These are phyloP conservation scores for Cicer yamashitae DNA, from an alignment of 306 rosid species.

Conservation along the genomic window DNA sequence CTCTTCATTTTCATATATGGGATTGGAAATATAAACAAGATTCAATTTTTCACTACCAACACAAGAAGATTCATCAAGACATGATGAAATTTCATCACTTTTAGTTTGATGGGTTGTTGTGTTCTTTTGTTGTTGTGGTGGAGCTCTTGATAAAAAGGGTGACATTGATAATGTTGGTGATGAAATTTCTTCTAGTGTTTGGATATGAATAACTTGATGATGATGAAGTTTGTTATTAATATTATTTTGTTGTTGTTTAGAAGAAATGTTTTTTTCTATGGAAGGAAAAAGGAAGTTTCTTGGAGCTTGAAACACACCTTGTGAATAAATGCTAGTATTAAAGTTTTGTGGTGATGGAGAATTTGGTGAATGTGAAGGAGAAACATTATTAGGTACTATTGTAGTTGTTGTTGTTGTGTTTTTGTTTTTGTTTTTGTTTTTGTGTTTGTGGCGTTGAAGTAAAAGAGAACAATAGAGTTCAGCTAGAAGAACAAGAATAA, in stretches of 20 bases:
- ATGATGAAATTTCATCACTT: conserved; percentile 6
- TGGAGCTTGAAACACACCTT: conserved; percentile 84
- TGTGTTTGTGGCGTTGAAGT: conserved; percentile 74
- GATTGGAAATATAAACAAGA: conserved; percentile 88
- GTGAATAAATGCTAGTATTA: conserved; percentile 56
- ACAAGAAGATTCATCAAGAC: conserved; percentile 28
- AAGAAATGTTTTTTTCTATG: conserved; percentile 19
- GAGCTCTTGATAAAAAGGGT: conserved; percentile 45
- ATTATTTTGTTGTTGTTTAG: conserved; percentile 26
- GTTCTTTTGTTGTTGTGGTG: conserved; percentile 43
- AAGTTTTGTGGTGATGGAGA: conserved; percentile 47
- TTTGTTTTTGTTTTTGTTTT: conserved; percentile 39
- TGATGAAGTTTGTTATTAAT: conserved; percentile 40
- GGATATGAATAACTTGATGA: conserved; percentile 60
- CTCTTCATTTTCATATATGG: conserved; percentile 71
- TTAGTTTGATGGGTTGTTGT: background rate
- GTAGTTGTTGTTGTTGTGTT: conserved; percentile 27
- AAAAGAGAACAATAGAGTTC: conserved; percentile 96
- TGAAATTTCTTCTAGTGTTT: conserved; percentile 49
- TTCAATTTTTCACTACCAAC: conserved; percentile 38
- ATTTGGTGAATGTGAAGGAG: conserved; percentile 43
- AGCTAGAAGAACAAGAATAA: conserved; percentile 76
- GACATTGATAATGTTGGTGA: conserved; percentile 48
- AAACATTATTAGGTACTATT: background rate
- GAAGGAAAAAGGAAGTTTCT: conserved; percentile 71